These are phyloP conservation scores for Bocquillonia castaneifolia DNA, from an alignment of 441 rosid species.

Conservation along the genomic window DNA sequence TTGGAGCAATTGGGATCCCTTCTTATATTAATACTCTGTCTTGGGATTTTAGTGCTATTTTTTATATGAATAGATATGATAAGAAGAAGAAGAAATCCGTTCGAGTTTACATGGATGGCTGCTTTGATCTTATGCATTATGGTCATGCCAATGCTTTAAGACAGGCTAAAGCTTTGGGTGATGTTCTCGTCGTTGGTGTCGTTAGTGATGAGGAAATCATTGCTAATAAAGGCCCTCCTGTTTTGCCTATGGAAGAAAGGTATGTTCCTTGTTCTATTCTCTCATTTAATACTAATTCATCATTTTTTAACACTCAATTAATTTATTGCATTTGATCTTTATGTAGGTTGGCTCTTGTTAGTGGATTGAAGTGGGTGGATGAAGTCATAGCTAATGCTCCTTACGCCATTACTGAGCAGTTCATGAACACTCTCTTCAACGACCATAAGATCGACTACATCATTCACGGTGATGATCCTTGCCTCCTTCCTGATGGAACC, in stretches of 20 bases:
- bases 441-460: constrained; percentile 88
- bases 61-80: constrained; percentile 36
- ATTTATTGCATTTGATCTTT: too few species aligned
- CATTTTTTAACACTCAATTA: too few species aligned
- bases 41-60: constrained; percentile 41
- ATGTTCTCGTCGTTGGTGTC: constrained; percentile 85
- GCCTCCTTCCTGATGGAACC: constrained; percentile 92
- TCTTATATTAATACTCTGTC: constrained; percentile 30
- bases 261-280: constrained; percentile 12
- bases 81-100: constrained; percentile 56
- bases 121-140: constrained; percentile 97
- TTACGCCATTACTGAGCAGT: constrained; percentile 83
- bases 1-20: constrained; percentile 50
- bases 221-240: constrained; percentile 94
- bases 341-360: constrained; percentile 84
- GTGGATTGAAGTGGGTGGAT: constrained; percentile 97
- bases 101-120: constrained; percentile 97
- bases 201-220: constrained; percentile 90
- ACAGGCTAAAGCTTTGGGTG: constrained; percentile 87
- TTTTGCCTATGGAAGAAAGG: constrained; percentile 87
- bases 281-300: constrained; percentile 13
- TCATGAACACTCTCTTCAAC: constrained; percentile 75
- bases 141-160: constrained; percentile 94
- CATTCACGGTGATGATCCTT: constrained; percentile 96
- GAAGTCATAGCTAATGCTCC: constrained; percentile 90